These are phyloP conservation scores for Fusarium sp. DNA, from an alignment of 2,329 filamentous ascomycete species.

Conservation along the genomic window DNA sequence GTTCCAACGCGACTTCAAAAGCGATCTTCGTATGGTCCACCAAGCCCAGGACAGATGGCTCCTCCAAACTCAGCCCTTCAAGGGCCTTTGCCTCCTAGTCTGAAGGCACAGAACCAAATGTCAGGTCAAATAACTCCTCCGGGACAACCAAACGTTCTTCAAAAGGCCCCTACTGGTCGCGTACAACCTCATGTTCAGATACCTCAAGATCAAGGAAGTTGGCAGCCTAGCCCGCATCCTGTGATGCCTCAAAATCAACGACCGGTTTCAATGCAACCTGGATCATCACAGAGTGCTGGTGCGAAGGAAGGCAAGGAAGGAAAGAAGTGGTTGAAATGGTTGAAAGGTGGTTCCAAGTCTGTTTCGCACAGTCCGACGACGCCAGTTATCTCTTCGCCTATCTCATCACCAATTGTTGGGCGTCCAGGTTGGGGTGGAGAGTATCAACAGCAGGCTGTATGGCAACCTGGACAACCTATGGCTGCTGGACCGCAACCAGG, in stretches of 20 bases:
- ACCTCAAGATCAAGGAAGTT: constrained; percentile 29
- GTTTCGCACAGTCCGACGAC: constrained; percentile 36
- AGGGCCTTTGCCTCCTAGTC: constrained; percentile 11
- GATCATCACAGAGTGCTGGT: constrained; percentile 28
- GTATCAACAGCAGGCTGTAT: constrained; percentile 37
- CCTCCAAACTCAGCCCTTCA: constrained; percentile 7
- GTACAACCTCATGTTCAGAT: constrained; percentile 38
- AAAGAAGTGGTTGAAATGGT: constrained; percentile 46
- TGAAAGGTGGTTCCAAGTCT: constrained; percentile 43
- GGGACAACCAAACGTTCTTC: constrained; percentile 15
- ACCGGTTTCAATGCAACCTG: constrained; percentile 37
- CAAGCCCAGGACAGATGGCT: constrained; percentile 14
- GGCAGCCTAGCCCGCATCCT: constrained; percentile 34
- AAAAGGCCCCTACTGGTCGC: constrained; percentile 6
- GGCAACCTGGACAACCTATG: constrained; percentile 40
- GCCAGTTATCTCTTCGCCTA: constrained; percentile 22
- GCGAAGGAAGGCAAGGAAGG: constrained; percentile 40
- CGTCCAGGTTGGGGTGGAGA: constrained; percentile 38
- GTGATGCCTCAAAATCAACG: constrained; percentile 21
- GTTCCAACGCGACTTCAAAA: constrained; percentile 23
- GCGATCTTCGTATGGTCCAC: constrained; percentile 29
- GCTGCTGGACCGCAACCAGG: background rate
- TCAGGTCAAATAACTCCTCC: constrained; percentile 1
- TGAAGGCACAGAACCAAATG: constrained; percentile 8
- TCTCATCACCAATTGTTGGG: constrained; percentile 9